A percentile compares a stretch with the other conserved stretches of the same genome.
These are phyloP conservation scores for Neurospora sp. DNA, from an alignment of 495 filamentous ascomycete species.

Conservation along the genomic window DNA sequence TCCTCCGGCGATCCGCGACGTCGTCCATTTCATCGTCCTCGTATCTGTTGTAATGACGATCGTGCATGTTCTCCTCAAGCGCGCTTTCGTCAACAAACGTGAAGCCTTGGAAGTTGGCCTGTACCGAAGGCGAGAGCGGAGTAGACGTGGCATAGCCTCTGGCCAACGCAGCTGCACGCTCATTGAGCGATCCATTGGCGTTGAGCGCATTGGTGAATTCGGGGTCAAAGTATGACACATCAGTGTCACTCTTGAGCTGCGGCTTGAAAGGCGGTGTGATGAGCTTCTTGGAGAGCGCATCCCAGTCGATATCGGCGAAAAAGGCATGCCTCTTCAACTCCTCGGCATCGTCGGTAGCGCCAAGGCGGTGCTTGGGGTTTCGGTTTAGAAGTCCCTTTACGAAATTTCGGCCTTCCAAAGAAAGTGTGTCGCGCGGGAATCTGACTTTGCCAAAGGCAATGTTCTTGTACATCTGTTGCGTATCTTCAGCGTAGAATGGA, in stretches of 20 bases:
- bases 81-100: slow-evolving; percentile 97
- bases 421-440: slow-evolving; percentile 89
- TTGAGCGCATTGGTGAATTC: slow-evolving; percentile 95
- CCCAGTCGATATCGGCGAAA: slow-evolving; percentile 91
- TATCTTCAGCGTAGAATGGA: slow-evolving; percentile 97
- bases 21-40: slow-evolving; percentile 55
- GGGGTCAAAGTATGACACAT: slow-evolving; percentile 96
- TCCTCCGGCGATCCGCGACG: slow-evolving; percentile 33
- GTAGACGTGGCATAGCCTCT: slow-evolving; percentile 71
- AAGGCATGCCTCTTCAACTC: slow-evolving; percentile 93
- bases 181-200: slow-evolving; percentile 74
- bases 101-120: slow-evolving; percentile 97
- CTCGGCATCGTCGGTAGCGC: slow-evolving; percentile 82
- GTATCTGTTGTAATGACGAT: slow-evolving; percentile 51
- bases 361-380: slow-evolving; percentile 91
- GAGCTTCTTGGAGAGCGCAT: slow-evolving; percentile 71
- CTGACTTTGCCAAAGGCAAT: slow-evolving; percentile 97
- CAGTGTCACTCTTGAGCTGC: slow-evolving; percentile 85
- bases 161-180: slow-evolving; percentile 73
- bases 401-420: slow-evolving; percentile 89
- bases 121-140: slow-evolving; percentile 84
- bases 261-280: slow-evolving; percentile 98
- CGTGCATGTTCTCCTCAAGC: slow-evolving; percentile 79
- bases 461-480: slow-evolving; percentile 99
- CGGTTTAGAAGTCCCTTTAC: slow-evolving; percentile 95